Percentiles rank a stretch among this genome's conserved stretches.
These are phyloP conservation scores for Ceratobasidium papillatum DNA, from an alignment of 1,284 basidiomycete genomes.

Conservation along the genomic window DNA sequence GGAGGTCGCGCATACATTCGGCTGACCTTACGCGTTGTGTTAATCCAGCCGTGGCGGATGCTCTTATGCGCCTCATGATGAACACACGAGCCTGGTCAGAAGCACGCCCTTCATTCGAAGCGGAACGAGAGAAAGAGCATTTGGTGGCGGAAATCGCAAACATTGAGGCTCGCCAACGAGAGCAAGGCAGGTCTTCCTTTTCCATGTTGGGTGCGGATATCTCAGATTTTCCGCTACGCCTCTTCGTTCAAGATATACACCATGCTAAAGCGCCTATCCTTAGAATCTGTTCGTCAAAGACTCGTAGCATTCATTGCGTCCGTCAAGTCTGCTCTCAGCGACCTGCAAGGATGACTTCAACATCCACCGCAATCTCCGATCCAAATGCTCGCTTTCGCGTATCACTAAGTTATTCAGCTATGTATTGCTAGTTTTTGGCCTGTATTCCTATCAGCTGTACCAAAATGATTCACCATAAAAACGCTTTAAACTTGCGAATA, in stretches of 20 bases:
- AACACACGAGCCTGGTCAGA: slow-evolving; percentile 44
- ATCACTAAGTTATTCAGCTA: slow-evolving; percentile 2
- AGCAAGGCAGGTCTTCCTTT: slow-evolving; percentile 44
- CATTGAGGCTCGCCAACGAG: slow-evolving; percentile 40
- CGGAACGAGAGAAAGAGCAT: slow-evolving; percentile 37
- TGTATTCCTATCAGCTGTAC: background rate
- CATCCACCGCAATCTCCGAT: background rate
- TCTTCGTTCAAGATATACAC: background rate
- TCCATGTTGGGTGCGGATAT: slow-evolving; percentile 26
- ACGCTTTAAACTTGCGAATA: background rate
- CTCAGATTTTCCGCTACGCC: background rate
- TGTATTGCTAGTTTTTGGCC: slow-evolving; percentile 5
- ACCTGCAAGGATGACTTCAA: slow-evolving; percentile 11
- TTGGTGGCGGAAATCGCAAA: slow-evolving; percentile 28
- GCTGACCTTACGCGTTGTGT: background rate
- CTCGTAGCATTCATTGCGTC: slow-evolving; percentile 42
- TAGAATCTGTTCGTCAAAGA: slow-evolving; percentile 42
- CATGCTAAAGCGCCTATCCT: background rate
- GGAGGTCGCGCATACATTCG: slow-evolving; percentile 24
- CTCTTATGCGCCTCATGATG: slow-evolving; percentile 43
- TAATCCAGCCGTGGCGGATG: slow-evolving; percentile 41
- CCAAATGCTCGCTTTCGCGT: background rate
- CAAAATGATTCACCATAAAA: background rate
- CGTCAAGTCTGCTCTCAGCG: slow-evolving; percentile 43
- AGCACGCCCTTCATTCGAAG: slow-evolving; percentile 42